phyloP scores from a whole-genome alignment of 306 rosid species.

The Hippophae tibetana region DNA sequence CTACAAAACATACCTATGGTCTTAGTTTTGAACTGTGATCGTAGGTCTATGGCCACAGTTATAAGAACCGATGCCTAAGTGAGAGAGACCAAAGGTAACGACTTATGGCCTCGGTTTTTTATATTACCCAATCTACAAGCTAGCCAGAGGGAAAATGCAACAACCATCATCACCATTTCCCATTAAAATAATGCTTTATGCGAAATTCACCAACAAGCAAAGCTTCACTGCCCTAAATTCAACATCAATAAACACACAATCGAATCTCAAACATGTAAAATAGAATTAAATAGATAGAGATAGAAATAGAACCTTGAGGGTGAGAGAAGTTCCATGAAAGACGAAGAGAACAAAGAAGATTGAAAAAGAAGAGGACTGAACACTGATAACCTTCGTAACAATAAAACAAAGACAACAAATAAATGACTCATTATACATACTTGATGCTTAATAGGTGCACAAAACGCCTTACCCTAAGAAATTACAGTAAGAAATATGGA shows the following conservation, averaged over 20 bases:
- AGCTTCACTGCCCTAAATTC: slow-evolving; percentile 13
- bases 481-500: too few species aligned
- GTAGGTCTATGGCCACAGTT: too few species aligned
- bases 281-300: not conserved
- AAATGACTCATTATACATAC: not conserved
- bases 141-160: slow-evolving; percentile 62
- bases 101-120: too few species aligned
- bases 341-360: slow-evolving; percentile 9
- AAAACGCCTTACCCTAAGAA: too few species aligned
- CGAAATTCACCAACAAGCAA: too few species aligned
- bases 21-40: too few species aligned
- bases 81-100: too few species aligned
- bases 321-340: slow-evolving; percentile 29
- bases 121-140: slow-evolving; percentile 77
- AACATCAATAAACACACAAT: not conserved
- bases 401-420: not conserved
- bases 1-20: too few species aligned
- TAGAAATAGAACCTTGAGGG: slow-evolving; percentile 24
- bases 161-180: slow-evolving; percentile 44
- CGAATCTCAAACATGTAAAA: not conserved
- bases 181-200: slow-evolving; percentile 23
- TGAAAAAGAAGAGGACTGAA: slow-evolving; percentile 11
- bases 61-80: too few species aligned
- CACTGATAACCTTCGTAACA: slow-evolving; percentile 46
- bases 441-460: too few species aligned